phyloP scores from a whole-genome alignment of 768 basidiomycete species.

The Kwoniella sp. region DNA sequence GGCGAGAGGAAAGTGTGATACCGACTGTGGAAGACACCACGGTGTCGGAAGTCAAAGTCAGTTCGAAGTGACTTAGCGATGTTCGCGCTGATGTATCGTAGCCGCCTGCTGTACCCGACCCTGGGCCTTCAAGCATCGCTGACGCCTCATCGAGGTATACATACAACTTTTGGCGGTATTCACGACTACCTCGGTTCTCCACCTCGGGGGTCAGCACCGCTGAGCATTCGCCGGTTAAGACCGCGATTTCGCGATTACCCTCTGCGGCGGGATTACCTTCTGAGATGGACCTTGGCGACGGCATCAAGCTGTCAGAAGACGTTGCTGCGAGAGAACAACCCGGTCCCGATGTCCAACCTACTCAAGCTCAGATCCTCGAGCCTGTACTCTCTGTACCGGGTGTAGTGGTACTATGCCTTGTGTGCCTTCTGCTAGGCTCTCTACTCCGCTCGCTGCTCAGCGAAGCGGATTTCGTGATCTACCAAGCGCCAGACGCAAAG shows the following conservation, averaged over 20 bases:
- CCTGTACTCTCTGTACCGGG: slow-evolving; percentile 53
- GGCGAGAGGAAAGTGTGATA: background rate
- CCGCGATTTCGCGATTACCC: background rate
- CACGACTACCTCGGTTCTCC: slow-evolving; percentile 16
- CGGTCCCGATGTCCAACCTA: no score
- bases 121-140: background rate
- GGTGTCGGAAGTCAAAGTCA: slow-evolving; percentile 11
- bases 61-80: background rate
- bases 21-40: slow-evolving; percentile 1
- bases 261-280: background rate
- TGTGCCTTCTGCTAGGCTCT: slow-evolving; percentile 87
- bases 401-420: slow-evolving; percentile 71
- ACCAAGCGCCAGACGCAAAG: slow-evolving; percentile 38
- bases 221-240: slow-evolving; percentile 14
- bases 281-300: background rate
- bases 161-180: slow-evolving; percentile 28
- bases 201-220: slow-evolving; percentile 9
- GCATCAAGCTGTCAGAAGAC: background rate
- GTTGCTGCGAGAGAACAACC: background rate
- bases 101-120: slow-evolving; percentile 6
- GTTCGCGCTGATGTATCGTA: background rate
- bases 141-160: slow-evolving; percentile 12
- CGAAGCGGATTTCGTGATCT: slow-evolving; percentile 85
- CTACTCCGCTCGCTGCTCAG: slow-evolving; percentile 80
- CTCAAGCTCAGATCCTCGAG: background rate